Conservation (phyloP, 495 filamentous ascomycete genomes). For the Poronia punctata region DNA sequence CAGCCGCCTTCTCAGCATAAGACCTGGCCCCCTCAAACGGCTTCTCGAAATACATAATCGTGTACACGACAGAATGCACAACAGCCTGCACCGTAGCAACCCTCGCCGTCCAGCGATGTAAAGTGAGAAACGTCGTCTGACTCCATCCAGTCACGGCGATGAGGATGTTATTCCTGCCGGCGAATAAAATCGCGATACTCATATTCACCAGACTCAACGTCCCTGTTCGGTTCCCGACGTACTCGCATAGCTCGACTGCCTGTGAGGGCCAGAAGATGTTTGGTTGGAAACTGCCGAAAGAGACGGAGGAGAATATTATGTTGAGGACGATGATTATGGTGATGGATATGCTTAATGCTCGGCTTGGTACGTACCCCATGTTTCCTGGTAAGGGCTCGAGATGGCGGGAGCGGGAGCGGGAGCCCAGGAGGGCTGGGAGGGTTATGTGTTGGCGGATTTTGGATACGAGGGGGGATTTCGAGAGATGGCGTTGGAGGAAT, state of each 20-base stretch:
- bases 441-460: constrained; percentile 3
- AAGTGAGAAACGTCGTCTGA: constrained; percentile 36
- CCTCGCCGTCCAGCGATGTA: constrained; percentile 44
- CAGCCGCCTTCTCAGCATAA: constrained; percentile 3
- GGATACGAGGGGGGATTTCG: not conserved
- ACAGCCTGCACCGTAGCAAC: constrained; percentile 31
- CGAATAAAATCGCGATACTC: constrained; percentile 33
- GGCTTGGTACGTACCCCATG: constrained; percentile 30
- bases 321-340: constrained; percentile 32
- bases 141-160: constrained; percentile 41
- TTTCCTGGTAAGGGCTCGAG: constrained; percentile 15
- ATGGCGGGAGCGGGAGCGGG: not conserved
- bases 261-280: constrained; percentile 20
- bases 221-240: constrained; percentile 35
- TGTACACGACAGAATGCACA: constrained; percentile 26
- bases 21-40: constrained; percentile 1
- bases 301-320: constrained; percentile 28
- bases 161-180: constrained; percentile 39
- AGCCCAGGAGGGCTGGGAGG: constrained; percentile 5
- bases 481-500: not conserved
- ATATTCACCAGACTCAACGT: constrained; percentile 22
- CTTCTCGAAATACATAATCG: constrained; percentile 1
- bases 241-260: constrained; percentile 28
- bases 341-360: constrained; percentile 35
- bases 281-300: constrained; percentile 23